These are phyloP conservation scores for Pelargonium nanum DNA, from an alignment of 345 rosid species.

Conservation along the genomic window DNA sequence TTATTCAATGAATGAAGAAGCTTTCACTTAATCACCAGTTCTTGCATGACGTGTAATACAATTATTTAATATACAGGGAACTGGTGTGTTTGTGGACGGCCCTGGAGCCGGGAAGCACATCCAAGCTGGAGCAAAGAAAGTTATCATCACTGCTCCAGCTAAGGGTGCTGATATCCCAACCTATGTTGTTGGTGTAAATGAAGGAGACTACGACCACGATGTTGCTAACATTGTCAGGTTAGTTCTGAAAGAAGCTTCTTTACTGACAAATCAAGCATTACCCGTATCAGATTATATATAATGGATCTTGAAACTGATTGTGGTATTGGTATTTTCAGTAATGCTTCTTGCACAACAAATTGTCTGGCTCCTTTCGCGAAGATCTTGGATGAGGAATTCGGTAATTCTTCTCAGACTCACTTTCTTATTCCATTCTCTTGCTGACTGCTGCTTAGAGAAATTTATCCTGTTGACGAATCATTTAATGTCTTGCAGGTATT, in stretches of 20 bases:
- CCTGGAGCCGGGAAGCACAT: conserved; percentile 99
- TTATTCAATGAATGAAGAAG: neutral
- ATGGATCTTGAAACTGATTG: conserved; percentile 4
- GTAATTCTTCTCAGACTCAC: conserved; percentile 19
- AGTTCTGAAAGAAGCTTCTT: conserved; percentile 5
- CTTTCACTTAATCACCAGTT: neutral
- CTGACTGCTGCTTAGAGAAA: neutral
- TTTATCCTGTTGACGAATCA: neutral
- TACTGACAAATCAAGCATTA: no score
- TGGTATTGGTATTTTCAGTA: conserved; percentile 34
- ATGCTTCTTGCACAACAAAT: conserved; percentile 98
- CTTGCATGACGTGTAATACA: no score
- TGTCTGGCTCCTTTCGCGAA: conserved; percentile 93
- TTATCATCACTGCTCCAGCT: conserved; percentile 94
- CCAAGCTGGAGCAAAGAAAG: conserved; percentile 98
- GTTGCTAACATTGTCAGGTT: conserved; percentile 81
- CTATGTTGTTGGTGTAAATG: conserved; percentile 89
- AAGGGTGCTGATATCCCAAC: conserved; percentile 98
- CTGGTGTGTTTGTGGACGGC: conserved; percentile 99
- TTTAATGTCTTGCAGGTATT: conserved; percentile 45
- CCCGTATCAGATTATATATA: no score
- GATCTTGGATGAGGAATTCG: conserved; percentile 83
- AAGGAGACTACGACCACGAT: conserved; percentile 62
- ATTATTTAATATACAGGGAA: conserved; percentile 40
- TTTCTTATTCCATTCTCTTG: neutral